These are phyloP conservation scores for Physaria fendleri DNA, from an alignment of 345 rosid species.

Conservation along the genomic window DNA sequence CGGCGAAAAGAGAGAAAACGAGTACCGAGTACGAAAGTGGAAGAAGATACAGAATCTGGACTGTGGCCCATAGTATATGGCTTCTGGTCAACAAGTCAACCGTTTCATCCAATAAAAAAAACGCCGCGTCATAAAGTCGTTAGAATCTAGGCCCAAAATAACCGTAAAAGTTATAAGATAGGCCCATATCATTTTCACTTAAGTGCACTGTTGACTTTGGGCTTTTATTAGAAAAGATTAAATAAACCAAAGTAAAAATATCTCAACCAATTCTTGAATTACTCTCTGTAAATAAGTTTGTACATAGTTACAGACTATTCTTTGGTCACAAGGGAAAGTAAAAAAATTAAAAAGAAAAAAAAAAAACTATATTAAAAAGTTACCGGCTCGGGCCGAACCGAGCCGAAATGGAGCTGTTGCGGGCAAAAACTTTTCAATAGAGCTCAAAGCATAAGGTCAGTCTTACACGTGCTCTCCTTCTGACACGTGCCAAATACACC, in stretches of 20 bases:
- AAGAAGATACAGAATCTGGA: slow-evolving; percentile 7
- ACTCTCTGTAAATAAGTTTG: slow-evolving; percentile 9
- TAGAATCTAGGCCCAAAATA: slow-evolving; percentile 6
- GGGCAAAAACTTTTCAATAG: background rate
- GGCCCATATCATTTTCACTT: background rate
- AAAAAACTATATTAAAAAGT: background rate
- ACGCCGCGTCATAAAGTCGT: background rate
- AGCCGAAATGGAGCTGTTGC: background rate
- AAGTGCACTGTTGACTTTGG: background rate
- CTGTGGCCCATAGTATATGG: slow-evolving; percentile 15
- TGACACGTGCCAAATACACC: slow-evolving; percentile 29
- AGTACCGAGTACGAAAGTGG: background rate
- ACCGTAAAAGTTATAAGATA: background rate
- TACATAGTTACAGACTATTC: slow-evolving; percentile 16
- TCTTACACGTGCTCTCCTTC: slow-evolving; percentile 38
- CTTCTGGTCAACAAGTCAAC: background rate
- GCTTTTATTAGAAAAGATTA: background rate
- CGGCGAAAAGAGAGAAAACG: slow-evolving; percentile 7
- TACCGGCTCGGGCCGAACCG: background rate
- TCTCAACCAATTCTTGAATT: background rate
- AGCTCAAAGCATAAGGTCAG: slow-evolving; percentile 48
- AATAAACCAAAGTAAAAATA: background rate
- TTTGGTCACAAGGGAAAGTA: background rate
- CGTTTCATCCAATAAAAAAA: background rate
- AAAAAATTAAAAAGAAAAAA: background rate